These are phyloP conservation scores for Pseudogymnoascus destructans DNA, from an alignment of 2,329 filamentous ascomycete genomes.

Conservation along the genomic window DNA sequence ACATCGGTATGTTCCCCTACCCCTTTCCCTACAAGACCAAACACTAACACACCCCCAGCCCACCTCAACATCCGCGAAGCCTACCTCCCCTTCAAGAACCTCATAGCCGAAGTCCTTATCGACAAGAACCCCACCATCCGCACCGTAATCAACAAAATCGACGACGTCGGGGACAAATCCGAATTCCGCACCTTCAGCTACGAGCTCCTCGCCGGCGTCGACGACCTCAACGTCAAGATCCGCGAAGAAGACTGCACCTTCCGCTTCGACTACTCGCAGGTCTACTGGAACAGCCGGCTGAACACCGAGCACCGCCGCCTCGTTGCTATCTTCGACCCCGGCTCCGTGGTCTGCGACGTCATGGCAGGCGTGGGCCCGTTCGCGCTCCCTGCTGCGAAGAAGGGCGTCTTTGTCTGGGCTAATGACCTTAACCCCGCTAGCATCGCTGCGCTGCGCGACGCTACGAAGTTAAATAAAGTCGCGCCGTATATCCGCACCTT, in stretches of 20 bases:
- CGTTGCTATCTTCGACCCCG: constrained; percentile 60
- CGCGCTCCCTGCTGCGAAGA: constrained; percentile 80
- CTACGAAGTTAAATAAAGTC: constrained; percentile 66
- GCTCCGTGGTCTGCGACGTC: constrained; percentile 86
- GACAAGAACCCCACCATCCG: constrained; percentile 76
- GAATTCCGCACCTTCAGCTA: constrained; percentile 87
- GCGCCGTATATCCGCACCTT: constrained; percentile 60
- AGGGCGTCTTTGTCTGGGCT: constrained; percentile 83
- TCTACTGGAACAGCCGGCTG: constrained; percentile 95
- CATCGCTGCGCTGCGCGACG: constrained; percentile 56
- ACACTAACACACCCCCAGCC: constrained; percentile 34
- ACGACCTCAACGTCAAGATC: constrained; percentile 73
- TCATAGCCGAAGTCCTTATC: constrained; percentile 73
- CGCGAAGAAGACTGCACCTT: constrained; percentile 78
- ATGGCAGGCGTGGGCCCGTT: constrained; percentile 98
- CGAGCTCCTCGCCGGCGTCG: constrained; percentile 71
- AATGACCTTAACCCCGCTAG: constrained; percentile 95
- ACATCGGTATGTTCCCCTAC: constrained; percentile 48
- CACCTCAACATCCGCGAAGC: constrained; percentile 80
- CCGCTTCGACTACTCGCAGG: constrained; percentile 84
- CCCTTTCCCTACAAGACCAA: constrained; percentile 12
- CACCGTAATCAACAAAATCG: constrained; percentile 93
- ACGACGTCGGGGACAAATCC: constrained; percentile 73
- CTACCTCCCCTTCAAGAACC: constrained; percentile 71
- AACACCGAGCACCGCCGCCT: constrained; percentile 80